phyloP scores from a whole-genome alignment of 768 basidiomycete genomes.

The Pleurotus pulmonarius region DNA sequence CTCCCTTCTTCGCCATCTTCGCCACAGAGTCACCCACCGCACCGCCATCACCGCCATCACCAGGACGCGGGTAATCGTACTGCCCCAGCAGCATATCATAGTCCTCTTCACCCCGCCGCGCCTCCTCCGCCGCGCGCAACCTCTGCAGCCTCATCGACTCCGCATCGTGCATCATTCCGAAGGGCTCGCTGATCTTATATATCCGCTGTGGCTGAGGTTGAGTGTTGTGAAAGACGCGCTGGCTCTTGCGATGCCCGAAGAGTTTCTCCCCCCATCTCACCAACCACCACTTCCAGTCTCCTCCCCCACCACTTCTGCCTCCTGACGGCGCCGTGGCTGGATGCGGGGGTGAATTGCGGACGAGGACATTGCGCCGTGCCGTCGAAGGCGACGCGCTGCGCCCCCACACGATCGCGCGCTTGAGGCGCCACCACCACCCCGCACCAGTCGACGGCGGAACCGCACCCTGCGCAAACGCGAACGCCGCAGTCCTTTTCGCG shows the following conservation, averaged over 20 bases:
- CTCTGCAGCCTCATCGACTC: slow-evolving; percentile 38
- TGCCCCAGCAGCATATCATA: slow-evolving; percentile 50
- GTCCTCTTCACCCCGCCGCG: slow-evolving; percentile 40
- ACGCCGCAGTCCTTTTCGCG: slow-evolving; percentile 60
- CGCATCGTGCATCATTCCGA: slow-evolving; percentile 10
- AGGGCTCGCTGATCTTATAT: slow-evolving; percentile 22
- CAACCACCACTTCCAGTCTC: slow-evolving; percentile 53
- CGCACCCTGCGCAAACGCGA: slow-evolving; percentile 49
- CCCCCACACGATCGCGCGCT: slow-evolving; percentile 19
- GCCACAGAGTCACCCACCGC: slow-evolving; percentile 8
- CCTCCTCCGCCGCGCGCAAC: slow-evolving; percentile 47
- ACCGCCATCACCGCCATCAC: slow-evolving; percentile 8
- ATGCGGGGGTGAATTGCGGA: slow-evolving; percentile 17
- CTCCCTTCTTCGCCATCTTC: too few species aligned
- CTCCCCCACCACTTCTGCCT: slow-evolving; percentile 19
- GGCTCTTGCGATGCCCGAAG: slow-evolving; percentile 43
- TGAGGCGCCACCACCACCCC: slow-evolving; percentile 53
- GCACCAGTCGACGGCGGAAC: slow-evolving; percentile 18
- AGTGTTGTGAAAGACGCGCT: background rate
- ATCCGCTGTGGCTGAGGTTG: slow-evolving; percentile 27
- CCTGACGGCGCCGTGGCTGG: slow-evolving; percentile 10
- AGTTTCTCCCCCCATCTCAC: slow-evolving; percentile 53
- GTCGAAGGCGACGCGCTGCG: slow-evolving; percentile 33
- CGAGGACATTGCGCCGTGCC: slow-evolving; percentile 43
- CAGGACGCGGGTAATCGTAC: slow-evolving; percentile 41